Base-by-base conservation (phyloP, 1,284 basidiomycete species). In the Phaffia rhodozyma region DNA sequence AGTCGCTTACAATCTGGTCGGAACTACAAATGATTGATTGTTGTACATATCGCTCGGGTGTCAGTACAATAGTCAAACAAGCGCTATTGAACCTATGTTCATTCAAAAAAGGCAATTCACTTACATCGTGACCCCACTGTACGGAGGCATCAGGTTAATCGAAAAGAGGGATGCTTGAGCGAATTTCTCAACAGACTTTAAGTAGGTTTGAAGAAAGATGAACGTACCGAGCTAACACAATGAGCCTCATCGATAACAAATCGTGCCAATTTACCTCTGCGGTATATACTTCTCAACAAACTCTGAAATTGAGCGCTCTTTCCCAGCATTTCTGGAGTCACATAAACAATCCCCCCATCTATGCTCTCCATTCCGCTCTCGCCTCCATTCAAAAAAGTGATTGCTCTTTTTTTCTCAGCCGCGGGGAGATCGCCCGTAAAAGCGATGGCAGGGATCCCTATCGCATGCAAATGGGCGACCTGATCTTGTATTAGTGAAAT, bases 231-330 rank as follows among this genome's bases (percentile, higher is more conserved):
- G 66, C 78, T 79, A 48, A 97, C 89, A 73, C 91, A 92, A 73
- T 98, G 96, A 1, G 92, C 94, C 72, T 98, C 94, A 72, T 98
- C 96, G 61, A 97, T 82, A 0, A 97, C 91, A 72, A 98, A 96
- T 30, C 94, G 81, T 5, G 91, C 91, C 34, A 98, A 75, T 65
- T 81, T 76, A 3, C 80, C 77, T 18, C 77, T 72, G 1, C 75
- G 69, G 69, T 89, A 79, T 3, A 97, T 78, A 43, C 77, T 74
- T 20, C 74, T 69, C 25, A 97, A 74, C 25, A 86, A 80, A 9
- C 73, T 74, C 69, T 78, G 80, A 66, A 89, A 81, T n/a, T 73
- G 71, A 0, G 76, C 75, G 58, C 83, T 88, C 69, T 83, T 82
- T 49, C 82, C 81, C 62, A 94, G 76, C 75, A 88, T 88, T 75